Conservation (phyloP, 78 protist genomes). For the Dictyostelium brefeldianum region DNA sequence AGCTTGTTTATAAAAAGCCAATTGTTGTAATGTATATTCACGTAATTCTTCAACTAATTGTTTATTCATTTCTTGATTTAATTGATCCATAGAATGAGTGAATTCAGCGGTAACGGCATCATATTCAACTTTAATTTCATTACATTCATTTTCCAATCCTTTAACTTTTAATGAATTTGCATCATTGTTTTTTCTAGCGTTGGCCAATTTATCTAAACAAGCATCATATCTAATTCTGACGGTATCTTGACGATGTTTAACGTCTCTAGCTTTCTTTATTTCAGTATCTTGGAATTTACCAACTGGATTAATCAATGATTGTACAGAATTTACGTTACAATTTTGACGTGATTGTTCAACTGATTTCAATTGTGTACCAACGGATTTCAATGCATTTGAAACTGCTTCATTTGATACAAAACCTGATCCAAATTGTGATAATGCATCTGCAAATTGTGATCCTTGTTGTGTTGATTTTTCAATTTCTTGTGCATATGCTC, state of each 20-base stretch:
- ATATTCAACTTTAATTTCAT: constrained; percentile 59
- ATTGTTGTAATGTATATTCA: constrained; percentile 73
- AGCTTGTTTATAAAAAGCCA: constrained; percentile 72
- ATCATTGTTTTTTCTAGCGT: constrained; percentile 51
- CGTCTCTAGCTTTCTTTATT: constrained; percentile 60
- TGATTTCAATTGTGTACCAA: constrained; percentile 52
- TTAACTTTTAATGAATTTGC: constrained; percentile 71
- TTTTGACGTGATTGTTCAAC: constrained; percentile 73
- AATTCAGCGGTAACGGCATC: constrained; percentile 57
- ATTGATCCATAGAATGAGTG: constrained; percentile 44
- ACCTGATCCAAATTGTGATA: constrained; percentile 41
- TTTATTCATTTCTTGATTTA: constrained; percentile 58
- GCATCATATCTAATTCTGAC: constrained; percentile 57
- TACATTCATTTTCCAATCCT: constrained; percentile 45
- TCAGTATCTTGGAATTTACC: constrained; percentile 76
- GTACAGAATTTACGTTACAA: constrained; percentile 58
- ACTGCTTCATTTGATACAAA: constrained; percentile 10
- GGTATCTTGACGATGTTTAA: constrained; percentile 67
- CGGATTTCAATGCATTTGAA: constrained; percentile 19
- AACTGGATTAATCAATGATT: constrained; percentile 51
- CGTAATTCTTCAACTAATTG: constrained; percentile 63
- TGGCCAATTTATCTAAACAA: constrained; percentile 24
- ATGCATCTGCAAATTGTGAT: constrained; percentile 60
- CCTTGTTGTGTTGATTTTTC: constrained; percentile 55
- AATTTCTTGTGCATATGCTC: constrained; percentile 43